Percentiles rank a stretch among this genome's conserved stretches.
phyloP scores from a whole-genome alignment of 768 basidiomycete genomes.

The Pleurotus salmoneostramineus region DNA sequence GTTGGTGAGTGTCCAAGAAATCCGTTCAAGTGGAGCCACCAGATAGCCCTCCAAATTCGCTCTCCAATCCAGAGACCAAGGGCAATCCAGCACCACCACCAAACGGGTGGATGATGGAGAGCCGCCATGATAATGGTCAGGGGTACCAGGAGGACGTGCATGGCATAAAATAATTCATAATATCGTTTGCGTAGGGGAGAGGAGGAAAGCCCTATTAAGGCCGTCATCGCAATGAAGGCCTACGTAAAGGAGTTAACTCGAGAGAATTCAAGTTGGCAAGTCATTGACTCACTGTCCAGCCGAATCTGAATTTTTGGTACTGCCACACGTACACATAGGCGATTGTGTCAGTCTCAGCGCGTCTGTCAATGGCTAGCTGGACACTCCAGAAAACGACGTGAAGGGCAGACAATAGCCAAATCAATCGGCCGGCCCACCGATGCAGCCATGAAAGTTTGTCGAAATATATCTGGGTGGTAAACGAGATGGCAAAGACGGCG shows the following conservation, averaged over 20 bases:
- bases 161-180: slow-evolving; percentile 64
- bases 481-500: slow-evolving; percentile 63
- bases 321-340: slow-evolving; percentile 51
- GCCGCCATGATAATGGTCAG: slow-evolving; percentile 56
- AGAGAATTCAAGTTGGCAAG: slow-evolving; percentile 2
- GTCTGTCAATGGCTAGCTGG: slow-evolving; percentile 52
- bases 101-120: slow-evolving; percentile 63
- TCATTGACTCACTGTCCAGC: slow-evolving; percentile 39
- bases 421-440: slow-evolving; percentile 64
- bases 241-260: slow-evolving; percentile 17
- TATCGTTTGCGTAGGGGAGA: slow-evolving; percentile 44
- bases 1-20: slow-evolving; percentile 27
- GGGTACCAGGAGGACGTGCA: slow-evolving; percentile 62
- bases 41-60: slow-evolving; percentile 48
- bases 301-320: slow-evolving; percentile 61
- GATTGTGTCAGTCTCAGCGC: slow-evolving; percentile 32
- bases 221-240: slow-evolving; percentile 54
- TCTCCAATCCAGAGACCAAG: slow-evolving; percentile 62
- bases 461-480: slow-evolving; percentile 61
- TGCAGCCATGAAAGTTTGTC: slow-evolving; percentile 75
- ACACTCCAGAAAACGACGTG: slow-evolving; percentile 71
- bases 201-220: slow-evolving; percentile 49
- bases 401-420: slow-evolving; percentile 57
- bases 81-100: slow-evolving; percentile 68
- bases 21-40: slow-evolving; percentile 61